phyloP scores from a whole-genome alignment of 108 stramenopile species.

The Skeletonema tropicum region DNA sequence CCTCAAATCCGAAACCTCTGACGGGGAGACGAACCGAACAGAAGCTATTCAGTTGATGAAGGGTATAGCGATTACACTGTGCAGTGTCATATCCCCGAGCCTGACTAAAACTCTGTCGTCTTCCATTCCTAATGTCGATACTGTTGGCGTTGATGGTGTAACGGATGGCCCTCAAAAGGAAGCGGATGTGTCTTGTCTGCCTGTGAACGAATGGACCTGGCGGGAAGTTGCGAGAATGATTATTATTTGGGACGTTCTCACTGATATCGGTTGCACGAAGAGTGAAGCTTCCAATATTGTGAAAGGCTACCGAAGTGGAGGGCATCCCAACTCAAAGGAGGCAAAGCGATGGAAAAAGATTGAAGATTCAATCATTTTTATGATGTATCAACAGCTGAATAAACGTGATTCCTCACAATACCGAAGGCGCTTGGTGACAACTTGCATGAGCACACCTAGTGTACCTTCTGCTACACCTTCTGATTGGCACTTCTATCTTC shows the following conservation, averaged over 20 bases:
- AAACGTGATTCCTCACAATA: constrained; percentile 28
- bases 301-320: constrained; percentile 81
- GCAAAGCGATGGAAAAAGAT: constrained; percentile 73
- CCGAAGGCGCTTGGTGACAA: constrained; percentile 38
- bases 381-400: constrained; percentile 59
- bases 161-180: constrained; percentile 45
- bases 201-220: constrained; percentile 86
- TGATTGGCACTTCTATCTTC: constrained; percentile 76
- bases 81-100: constrained; percentile 62
- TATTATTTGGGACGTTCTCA: constrained; percentile 70
- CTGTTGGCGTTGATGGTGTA: constrained; percentile 41
- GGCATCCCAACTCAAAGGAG: constrained; percentile 90
- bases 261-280: constrained; percentile 75
- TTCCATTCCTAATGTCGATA: constrained; percentile 67
- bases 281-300: constrained; percentile 73
- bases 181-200: constrained; percentile 54
- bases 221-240: constrained; percentile 82
- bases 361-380: constrained; percentile 69
- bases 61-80: constrained; percentile 71
- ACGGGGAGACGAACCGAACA: constrained; percentile 17
- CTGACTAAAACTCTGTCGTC: constrained; percentile 75
- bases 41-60: constrained; percentile 62
- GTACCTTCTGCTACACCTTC: constrained; percentile 51
- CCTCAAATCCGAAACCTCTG: constrained; percentile 17
- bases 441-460: constrained; percentile 56